Evolutionary conservation across 331 rosid genomes (phyloP), one percentile per base, ranked within the genome.

Genomic region (Ulmus americana): DNA sequence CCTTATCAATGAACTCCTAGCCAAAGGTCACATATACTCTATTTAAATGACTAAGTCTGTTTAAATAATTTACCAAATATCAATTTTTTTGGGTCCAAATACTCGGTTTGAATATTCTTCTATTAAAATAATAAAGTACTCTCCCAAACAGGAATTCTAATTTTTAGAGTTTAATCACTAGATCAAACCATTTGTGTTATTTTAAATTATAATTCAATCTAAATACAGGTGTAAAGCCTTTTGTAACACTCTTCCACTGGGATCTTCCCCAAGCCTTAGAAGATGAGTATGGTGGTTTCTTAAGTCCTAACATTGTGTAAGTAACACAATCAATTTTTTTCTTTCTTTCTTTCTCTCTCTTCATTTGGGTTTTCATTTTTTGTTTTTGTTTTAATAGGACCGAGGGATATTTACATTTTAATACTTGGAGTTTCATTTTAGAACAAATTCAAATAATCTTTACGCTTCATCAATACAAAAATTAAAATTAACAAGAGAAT

Each of bases 1-100:
- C 69, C 81, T 84, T 55, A 76, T 84, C 51, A 72, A 81, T 41
- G 85, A 82, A 51, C 74, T 84, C 49, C 35, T 81, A 16, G 63
- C 81, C 72, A 79, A 68, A 20, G 90, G 90, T 81, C 0, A 47
- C 22, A 50, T 1, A 14, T 0, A 5, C 3, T 16, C 5, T 15
- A 8, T 51, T 6, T 51, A 3, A n/a, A n/a, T n/a, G 35, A 52
- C 5, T 8, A 15, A 14, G 9, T 3, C 1, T 52, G 18, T 6
- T 16, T 1, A 53, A 16, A 6, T 16, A 53, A 20, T 4, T 6
- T 16, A 53, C 22, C 22, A 53, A 52, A 1, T 0, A 3, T 15
- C 3, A 52, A 20, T 20, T 20, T 20, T 20, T 20, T 20, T 20
- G 2, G 1, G 22, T 20, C 2, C 22, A 20, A 5, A 0, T 11